Evolutionary conservation across 495 filamentous ascomycete species (phyloP), one percentile per base, ranked within the genome.

Genomic region (Aspergillus ostianus): DNA sequence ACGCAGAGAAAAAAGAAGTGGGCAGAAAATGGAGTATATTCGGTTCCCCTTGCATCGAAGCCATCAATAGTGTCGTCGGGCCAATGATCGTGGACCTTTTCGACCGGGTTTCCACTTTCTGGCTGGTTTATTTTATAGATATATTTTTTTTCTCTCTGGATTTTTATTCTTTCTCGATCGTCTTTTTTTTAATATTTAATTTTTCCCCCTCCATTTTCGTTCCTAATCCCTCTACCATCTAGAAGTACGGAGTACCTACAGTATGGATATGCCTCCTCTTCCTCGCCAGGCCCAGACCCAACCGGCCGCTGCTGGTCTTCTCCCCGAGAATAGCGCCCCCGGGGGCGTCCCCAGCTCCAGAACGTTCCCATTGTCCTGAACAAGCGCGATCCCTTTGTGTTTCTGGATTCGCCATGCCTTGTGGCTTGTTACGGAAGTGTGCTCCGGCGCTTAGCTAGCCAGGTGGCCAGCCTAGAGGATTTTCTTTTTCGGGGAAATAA

Each of bases 11-110:
- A 7, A 6, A 12, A 32, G 30, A 32, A 41, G 36, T 41, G 36
- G 36, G 13, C 12, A 41, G 36, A 15, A 41, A 4, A 41, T 41
- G 36, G 36, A 41, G 36, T 41, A 41, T 41, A 41, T 41, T 15
- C 36, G 58, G 47, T 51, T 70, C 71, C 70, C 76, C 76, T 78
- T 78, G 72, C 65, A 64, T 64, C 48, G 51, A 51, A 52, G 62
- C 55, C 73, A 71, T 73, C 71, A 72, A 76, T 74, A 77, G 65
- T 72, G 46, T 55, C 49, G 51, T 60, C 48, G 57, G 51, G 36
- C 66, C 64, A 68, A 68, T 68, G 44, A 57, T 19, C 56, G 46
- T 60, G 36, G 13, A 15, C 13, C 36, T 15, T 15, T 41, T 13
- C 8, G 36, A 17, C 36, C 10, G 36, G 5, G 13, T 41, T 13